Evolutionary conservation across 164 flowering plant species (phyloP), one percentile per base, ranked within the genome.

Genomic region (Houttuynia cordata): DNA sequence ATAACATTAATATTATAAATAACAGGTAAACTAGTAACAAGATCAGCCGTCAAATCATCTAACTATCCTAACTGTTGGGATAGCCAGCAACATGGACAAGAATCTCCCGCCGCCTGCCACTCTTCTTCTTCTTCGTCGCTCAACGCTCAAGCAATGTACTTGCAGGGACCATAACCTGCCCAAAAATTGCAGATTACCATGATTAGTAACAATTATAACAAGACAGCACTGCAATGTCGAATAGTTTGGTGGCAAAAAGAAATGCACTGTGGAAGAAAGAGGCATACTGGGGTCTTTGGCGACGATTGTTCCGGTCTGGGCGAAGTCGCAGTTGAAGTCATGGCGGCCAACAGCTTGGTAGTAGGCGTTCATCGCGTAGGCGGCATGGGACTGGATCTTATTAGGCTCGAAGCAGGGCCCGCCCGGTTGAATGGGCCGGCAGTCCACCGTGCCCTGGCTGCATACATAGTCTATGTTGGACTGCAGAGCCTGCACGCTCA

Each of bases 361-460:
- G 68, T 71, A 91, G 9, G 89, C 79, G 67, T 88, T 88, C 98
- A 91, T 91, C 58, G 80, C 82, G 63, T 74, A 91, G 4, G 87
- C 57, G 0, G 96, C 95, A 50, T 91, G 98, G 1, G 95, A 73
- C 58, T 73, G 60, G 12, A 84, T 59, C 1, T 74, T 76, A 67
- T 85, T 68, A 12, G 98, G 96, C 12, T 64, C 23, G 62, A 79
- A 91, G 64, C 98, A 91, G 10, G 81, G 51, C 60, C 96, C 96
- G 25, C 91, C 95, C 0, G 58, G 45, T 34, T 85, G 88, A n/a
- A 91, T 81, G 1, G 96, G 83, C 54, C 23, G 64, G 68, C 96
- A 91, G 60, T 88, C 83, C 54, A 67, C 61, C 1, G 37, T 64
- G 34, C 60, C 88, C 3, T 42, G 42, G 67, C 83, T 75, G 72